Percentiles rank a stretch among this genome's conserved stretches.
Conservation (phyloP, 257 asterid genomes). For the Ilex aquifolium region DNA sequence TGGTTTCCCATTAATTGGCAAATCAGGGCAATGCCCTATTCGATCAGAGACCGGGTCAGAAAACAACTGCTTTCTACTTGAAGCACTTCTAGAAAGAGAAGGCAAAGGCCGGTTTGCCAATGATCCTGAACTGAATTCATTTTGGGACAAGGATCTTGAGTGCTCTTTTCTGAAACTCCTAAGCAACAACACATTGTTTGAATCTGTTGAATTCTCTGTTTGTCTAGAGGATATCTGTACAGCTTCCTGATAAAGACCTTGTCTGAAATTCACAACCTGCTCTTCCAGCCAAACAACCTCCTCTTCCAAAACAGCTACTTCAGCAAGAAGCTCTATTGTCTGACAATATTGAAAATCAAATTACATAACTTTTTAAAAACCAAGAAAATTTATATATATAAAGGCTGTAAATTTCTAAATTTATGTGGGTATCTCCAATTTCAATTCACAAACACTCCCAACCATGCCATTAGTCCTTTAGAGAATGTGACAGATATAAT, state of each 20-base stretch:
- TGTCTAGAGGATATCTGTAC: constrained; percentile 33
- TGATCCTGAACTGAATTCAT: constrained; percentile 38
- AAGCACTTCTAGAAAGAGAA: constrained; percentile 39
- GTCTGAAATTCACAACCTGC: constrained; percentile 53
- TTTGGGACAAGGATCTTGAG: constrained; percentile 57
- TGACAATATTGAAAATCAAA: constrained; percentile 15
- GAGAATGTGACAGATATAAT: constrained; percentile 4
- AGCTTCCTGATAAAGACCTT: constrained; percentile 69
- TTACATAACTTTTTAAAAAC: neutral
- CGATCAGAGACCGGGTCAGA: constrained; percentile 15
- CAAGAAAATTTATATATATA: no score
- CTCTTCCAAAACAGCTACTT: constrained; percentile 94
- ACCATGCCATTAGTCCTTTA: no score
- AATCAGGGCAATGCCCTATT: constrained; percentile 15
- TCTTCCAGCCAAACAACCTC: constrained; percentile 87
- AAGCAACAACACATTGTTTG: constrained; percentile 7
- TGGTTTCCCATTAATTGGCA: constrained; percentile 20
- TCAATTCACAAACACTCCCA: neutral
- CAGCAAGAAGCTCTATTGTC: constrained; percentile 92
- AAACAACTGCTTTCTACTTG: constrained; percentile 33
- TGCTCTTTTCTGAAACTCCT: constrained; percentile 34
- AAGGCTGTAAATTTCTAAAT: neutral
- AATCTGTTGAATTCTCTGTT: constrained; percentile 15
- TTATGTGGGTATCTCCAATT: constrained; percentile 1
- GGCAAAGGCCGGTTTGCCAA: constrained; percentile 22